phyloP scores from a whole-genome alignment of 1,284 basidiomycete species.

The Sphaerobolus stellatus region DNA sequence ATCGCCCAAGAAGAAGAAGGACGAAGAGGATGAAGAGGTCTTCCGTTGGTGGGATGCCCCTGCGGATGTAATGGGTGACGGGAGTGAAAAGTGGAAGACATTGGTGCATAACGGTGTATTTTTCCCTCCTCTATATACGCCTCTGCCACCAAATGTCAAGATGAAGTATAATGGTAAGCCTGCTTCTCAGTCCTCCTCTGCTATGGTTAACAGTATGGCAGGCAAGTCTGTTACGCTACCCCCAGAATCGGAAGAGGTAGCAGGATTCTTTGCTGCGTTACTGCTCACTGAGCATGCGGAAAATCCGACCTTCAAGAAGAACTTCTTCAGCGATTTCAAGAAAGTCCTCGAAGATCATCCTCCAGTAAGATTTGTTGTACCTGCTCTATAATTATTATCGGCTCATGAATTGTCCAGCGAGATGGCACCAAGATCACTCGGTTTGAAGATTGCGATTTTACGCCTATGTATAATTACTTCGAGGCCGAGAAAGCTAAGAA shows the following conservation, averaged over 20 bases:
- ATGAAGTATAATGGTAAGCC: constrained; percentile 92
- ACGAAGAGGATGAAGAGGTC: constrained; percentile 64
- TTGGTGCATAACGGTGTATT: constrained; percentile 93
- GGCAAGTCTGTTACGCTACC: constrained; percentile 80
- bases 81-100: constrained; percentile 86
- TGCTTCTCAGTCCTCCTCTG: constrained; percentile 16
- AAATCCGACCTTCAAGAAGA: constrained; percentile 88
- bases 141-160: constrained; percentile 82
- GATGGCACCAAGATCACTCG: constrained; percentile 76
- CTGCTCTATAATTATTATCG: constrained; percentile 7
- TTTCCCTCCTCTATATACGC: constrained; percentile 93
- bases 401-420: constrained; percentile 38
- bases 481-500: constrained; percentile 92
- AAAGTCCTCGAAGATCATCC: constrained; percentile 78
- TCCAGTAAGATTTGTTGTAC: constrained; percentile 61
- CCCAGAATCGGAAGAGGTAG: constrained; percentile 92
- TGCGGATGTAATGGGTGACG: constrained; percentile 65
- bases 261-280: constrained; percentile 94
- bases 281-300: constrained; percentile 92
- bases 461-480: constrained; percentile 91
- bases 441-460: constrained; percentile 89
- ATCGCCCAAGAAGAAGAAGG: constrained; percentile 44
- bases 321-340: constrained; percentile 95
- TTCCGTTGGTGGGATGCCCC: constrained; percentile 76
- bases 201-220: constrained; percentile 33